Base-by-base conservation (phyloP, 768 basidiomycete genomes). In the Austroboletus festivus region DNA sequence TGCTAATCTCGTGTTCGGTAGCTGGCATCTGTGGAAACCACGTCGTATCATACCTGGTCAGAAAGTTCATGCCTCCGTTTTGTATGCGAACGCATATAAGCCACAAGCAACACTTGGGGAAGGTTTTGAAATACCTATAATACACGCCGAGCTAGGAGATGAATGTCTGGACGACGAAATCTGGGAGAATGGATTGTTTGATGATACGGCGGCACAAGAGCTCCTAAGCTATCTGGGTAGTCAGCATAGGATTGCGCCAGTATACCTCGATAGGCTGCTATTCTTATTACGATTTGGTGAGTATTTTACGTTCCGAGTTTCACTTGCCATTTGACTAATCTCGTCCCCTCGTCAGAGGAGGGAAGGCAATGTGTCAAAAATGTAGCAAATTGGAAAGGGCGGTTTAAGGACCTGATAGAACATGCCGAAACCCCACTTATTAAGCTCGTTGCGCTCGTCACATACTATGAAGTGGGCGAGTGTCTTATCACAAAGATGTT, bases 41-140 rank as follows among this genome's bases (percentile, higher is more conserved):
- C 61, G 61, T 34, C 62, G 62, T 35, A 64, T 63, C 13, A 55
- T 63, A 35, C 62, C 61, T 8, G 56, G 61, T 15, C 61, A 63
- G 40, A 63, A 63, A 13, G 47, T 63, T 3, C 61, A 63, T 23
- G 54, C 58, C 37, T 64, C 59, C 7, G 47, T 63, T 45, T 33
- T 63, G 38, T 51, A 47, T 41, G 56, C 58, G 1, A 63, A 58
- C 10, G 33, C 50, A 15, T 62, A 62, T 28, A 44, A 40, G 37
- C 61, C 61, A 15, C 44, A 11, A 3, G 59, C 56, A 16, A 55
- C 52, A 7, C 39, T 52, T 2, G 61, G 61, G 34, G 52, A 58
- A 4, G 61, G 61, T 23, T 62, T 63, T 19, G 61, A 63, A 11
- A 56, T 62, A 20, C 53, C 57, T 4, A 50, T 43, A 23, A 21